A percentile compares a stretch with the other conserved stretches of the same genome.
phyloP scores from a whole-genome alignment of 805 yeast genomes.

The Myxozyma vanderwaltii region DNA sequence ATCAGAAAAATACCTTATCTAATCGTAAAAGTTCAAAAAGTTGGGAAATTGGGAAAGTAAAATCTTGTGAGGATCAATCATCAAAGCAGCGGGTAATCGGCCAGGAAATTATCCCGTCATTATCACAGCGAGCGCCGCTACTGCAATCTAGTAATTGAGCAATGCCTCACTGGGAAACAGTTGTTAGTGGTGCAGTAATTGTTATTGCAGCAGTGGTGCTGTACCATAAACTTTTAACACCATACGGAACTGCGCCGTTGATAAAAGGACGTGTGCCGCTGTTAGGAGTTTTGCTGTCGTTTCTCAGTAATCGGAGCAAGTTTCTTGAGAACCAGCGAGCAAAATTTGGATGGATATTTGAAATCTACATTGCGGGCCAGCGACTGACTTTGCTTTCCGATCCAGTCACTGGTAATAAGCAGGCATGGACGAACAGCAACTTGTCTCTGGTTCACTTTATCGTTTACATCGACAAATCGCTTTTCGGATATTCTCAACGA shows the following conservation, averaged over 20 bases:
- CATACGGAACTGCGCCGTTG: slow-evolving; percentile 9
- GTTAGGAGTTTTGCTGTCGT: slow-evolving; percentile 20
- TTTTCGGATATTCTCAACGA: slow-evolving; percentile 11
- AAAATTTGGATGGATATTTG: slow-evolving; percentile 15
- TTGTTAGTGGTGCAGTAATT: not conserved
- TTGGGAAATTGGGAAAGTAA: too few relatives aligned
- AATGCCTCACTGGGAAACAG: not conserved
- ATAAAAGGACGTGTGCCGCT: slow-evolving; percentile 20
- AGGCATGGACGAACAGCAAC: not conserved
- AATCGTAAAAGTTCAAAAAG: too few relatives aligned
- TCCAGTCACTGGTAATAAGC: slow-evolving; percentile 19
- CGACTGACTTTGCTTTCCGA: slow-evolving; percentile 21
- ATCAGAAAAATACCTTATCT: too few relatives aligned
- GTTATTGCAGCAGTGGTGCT: not conserved
- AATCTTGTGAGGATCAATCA: too few relatives aligned
- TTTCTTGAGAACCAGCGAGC: slow-evolving; percentile 11
- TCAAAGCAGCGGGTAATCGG: too few relatives aligned
- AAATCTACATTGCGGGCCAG: slow-evolving; percentile 19
- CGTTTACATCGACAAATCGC: not conserved
- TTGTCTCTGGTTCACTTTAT: slow-evolving; percentile 7
- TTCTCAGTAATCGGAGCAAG: not conserved
- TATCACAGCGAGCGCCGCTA: too few relatives aligned
- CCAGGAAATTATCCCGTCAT: too few relatives aligned
- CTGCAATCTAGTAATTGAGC: too few relatives aligned
- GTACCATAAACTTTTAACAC: slow-evolving; percentile 1